Conservation (phyloP, 164 flowering plant species). For the Tetracentron sinense region DNA sequence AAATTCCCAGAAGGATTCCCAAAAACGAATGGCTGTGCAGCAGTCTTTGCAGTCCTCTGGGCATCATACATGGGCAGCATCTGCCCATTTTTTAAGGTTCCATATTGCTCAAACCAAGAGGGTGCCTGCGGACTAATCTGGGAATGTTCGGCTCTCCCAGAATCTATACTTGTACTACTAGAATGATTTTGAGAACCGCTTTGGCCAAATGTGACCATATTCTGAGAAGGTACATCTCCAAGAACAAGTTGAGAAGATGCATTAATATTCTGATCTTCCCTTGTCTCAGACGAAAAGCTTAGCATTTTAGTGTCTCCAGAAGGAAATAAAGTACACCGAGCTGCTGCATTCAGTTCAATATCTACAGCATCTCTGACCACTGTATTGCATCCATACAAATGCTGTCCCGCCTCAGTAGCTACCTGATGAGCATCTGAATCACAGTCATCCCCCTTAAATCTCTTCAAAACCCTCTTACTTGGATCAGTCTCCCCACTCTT, state of each 20-base stretch:
- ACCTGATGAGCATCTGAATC: slow-evolving; percentile 24
- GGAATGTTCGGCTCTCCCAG: slow-evolving; percentile 29
- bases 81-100: slow-evolving; percentile 51
- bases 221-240: slow-evolving; percentile 12
- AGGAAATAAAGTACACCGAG: slow-evolving; percentile 11
- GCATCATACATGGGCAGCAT: slow-evolving; percentile 30
- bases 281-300: slow-evolving; percentile 25
- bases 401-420: slow-evolving; percentile 17
- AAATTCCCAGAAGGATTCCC: slow-evolving; percentile 26
- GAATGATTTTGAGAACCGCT: slow-evolving; percentile 24
- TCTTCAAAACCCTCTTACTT: slow-evolving; percentile 33
- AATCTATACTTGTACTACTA: slow-evolving; percentile 16
- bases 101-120: slow-evolving; percentile 63
- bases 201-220: slow-evolving; percentile 22
- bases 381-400: slow-evolving; percentile 17
- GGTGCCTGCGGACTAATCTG: slow-evolving; percentile 62
- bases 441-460: slow-evolving; percentile 34
- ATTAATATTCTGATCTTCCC: slow-evolving; percentile 18
- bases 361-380: slow-evolving; percentile 8
- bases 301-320: slow-evolving; percentile 31
- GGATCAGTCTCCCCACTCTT: slow-evolving; percentile 37
- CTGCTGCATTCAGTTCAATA: slow-evolving; percentile 13
- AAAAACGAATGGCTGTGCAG: slow-evolving; percentile 27
- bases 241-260: slow-evolving; percentile 19
- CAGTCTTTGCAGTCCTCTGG: slow-evolving; percentile 19